Evolutionary conservation across 805 yeast species (phyloP), one percentile per base, ranked within the genome.

Genomic region (Candida silvicultrix): DNA sequence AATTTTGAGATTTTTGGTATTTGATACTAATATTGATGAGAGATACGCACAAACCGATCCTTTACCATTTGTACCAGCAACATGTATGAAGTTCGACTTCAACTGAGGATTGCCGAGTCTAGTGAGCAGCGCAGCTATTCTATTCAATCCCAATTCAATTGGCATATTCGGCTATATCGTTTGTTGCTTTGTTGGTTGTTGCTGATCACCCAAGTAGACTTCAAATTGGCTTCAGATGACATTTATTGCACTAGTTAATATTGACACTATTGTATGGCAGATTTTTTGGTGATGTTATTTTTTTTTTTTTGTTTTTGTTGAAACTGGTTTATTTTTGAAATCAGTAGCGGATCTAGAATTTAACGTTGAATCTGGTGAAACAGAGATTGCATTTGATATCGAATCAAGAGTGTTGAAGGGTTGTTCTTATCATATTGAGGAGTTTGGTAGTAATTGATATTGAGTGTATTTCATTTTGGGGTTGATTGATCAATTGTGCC

Each of bases 1-100:
- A 44, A 81, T 78, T 23, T 64, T 59, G 37, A 77, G 64, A 1
- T 67, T 34, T 1, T 49, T 46, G 2, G 60, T 68, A 20, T 78
- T 70, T 14, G 63, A 60, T 19, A 77, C 71, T 22, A 90, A 63
- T 2, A 83, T 70, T 16, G 89, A 79, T 4, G 89, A 73, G 9
- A 94, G 48, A 60, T 89, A 90, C 0, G 97, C 82, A 48, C 95
- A 81, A 0, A 90, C 86, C 0, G 97, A 89, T 0, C 99, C 99
- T 59, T 92, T 92, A 0, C 99, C 99, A 60, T 92, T 92, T 9
- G 99, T 92, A 0, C 99, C 99, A 0, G 97, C 97, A 4, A 94
- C 75, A 59, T 94, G 99, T n/a, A 94, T 69, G 0, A 89, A 81
- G 49, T 78, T 77, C 57, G 80, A 79, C 5, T 67, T 54, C 15